Conservation (phyloP, 768 basidiomycete species). For the Tulasnella sp. region DNA sequence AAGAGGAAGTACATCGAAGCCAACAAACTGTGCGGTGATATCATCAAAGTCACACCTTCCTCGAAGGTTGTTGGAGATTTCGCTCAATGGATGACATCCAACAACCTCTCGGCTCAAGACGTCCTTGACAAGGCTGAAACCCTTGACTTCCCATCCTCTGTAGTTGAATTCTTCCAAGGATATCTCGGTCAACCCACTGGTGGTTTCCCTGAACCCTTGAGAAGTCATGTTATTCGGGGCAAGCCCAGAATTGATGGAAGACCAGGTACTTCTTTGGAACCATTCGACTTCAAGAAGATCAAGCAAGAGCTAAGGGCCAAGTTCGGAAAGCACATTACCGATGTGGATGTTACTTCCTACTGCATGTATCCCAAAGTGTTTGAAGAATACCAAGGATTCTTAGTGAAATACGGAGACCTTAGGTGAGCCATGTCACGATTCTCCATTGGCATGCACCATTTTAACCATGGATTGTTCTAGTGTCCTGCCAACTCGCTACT, state of each 20-base stretch:
- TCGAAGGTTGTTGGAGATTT: slow-evolving; percentile 99
- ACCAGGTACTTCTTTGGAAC: slow-evolving; percentile 76
- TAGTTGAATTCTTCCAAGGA: slow-evolving; percentile 98
- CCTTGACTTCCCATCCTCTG: slow-evolving; percentile 94
- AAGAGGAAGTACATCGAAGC: slow-evolving; percentile 99
- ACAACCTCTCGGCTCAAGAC: slow-evolving; percentile 74
- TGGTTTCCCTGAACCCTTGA: slow-evolving; percentile 96
- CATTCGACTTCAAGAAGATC: slow-evolving; percentile 92
- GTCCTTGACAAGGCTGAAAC: slow-evolving; percentile 75
- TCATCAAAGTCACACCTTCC: slow-evolving; percentile 98
- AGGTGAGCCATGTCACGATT: slow-evolving; percentile 39
- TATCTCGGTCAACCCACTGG: slow-evolving; percentile 96
- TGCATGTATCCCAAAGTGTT: slow-evolving; percentile 99
- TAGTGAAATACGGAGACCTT: slow-evolving; percentile 89
- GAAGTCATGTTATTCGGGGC: slow-evolving; percentile 80
- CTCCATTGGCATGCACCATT: not conserved
- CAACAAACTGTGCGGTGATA: slow-evolving; percentile 94
- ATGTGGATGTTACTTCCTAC: slow-evolving; percentile 85
- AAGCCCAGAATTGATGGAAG: slow-evolving; percentile 88
- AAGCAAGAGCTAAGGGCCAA: slow-evolving; percentile 85
- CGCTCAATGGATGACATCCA: slow-evolving; percentile 98
- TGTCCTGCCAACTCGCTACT: slow-evolving; percentile 91
- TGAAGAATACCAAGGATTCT: slow-evolving; percentile 90
- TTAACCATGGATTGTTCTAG: slow-evolving; percentile 31
- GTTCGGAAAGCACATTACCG: slow-evolving; percentile 90